These are phyloP conservation scores for Sophora flavescens DNA, from an alignment of 306 rosid genomes.

Conservation along the genomic window DNA sequence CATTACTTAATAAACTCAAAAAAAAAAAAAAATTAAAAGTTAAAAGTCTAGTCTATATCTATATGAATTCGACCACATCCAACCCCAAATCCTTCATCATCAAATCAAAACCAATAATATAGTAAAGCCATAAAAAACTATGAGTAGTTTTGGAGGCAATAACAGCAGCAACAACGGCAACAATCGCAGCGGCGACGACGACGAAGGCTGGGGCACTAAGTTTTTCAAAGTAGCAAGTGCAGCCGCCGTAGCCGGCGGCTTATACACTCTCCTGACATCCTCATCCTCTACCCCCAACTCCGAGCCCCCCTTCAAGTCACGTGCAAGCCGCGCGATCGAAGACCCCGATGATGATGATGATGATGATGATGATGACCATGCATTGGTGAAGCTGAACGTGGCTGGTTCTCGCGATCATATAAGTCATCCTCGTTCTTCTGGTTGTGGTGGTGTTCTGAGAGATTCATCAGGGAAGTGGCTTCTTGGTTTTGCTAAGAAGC, in stretches of 20 bases:
- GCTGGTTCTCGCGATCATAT: neutral
- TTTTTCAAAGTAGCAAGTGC: neutral
- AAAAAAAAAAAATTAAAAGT: too few relatives aligned
- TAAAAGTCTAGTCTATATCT: too few relatives aligned
- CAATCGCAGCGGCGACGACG: neutral
- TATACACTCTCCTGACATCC: neutral
- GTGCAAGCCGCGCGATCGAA: neutral
- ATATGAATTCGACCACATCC: neutral
- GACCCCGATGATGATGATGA: neutral
- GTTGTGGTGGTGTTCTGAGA: slow-evolving; percentile 30
- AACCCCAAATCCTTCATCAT: neutral
- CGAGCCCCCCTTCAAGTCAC: neutral
- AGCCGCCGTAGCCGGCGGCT: neutral
- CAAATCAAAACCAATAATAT: neutral
- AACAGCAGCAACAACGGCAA: neutral
- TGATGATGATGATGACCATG: neutral
- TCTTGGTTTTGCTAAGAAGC: neutral
- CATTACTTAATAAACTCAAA: too few relatives aligned
- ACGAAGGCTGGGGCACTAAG: slow-evolving; percentile 1
- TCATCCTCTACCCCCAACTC: neutral
- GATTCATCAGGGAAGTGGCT: neutral
- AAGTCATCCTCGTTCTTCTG: neutral
- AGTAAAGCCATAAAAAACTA: neutral
- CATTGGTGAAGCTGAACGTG: neutral
- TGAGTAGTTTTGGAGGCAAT: neutral